Percentiles rank a stretch among this genome's conserved stretches.
Evolutionary conservation across 257 asterid genomes (phyloP).

Genomic region (Verbascum thapsus): DNA sequence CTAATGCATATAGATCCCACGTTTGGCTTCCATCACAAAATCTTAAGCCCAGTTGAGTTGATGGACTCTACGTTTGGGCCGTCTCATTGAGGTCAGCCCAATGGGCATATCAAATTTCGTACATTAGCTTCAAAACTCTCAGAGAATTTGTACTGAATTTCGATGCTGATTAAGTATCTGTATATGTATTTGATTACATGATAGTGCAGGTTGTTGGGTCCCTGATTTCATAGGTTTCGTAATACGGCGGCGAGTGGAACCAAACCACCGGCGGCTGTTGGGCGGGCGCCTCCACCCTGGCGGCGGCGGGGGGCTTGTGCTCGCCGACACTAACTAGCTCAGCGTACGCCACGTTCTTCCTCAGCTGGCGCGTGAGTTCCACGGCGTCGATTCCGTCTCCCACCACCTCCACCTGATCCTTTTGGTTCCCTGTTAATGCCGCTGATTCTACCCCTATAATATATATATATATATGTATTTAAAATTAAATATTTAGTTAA

Average conservation of each 20-base stretch:
- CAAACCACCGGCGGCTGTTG: conserved; percentile 6
- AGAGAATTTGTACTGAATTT: too few species aligned
- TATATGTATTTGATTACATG: conserved; percentile 36
- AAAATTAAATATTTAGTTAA: too few species aligned
- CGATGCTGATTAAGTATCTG: too few species aligned
- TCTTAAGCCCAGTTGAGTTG: too few species aligned
- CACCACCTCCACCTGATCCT: conserved; percentile 48
- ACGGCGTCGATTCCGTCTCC: conserved; percentile 70
- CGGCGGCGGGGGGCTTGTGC: conserved; percentile 27
- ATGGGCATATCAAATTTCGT: too few species aligned
- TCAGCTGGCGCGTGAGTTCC: conserved; percentile 38
- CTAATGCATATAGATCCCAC: too few species aligned
- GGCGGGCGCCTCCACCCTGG: too few species aligned
- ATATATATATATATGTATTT: background rate
- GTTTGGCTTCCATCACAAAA: too few species aligned
- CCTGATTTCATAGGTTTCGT: conserved; percentile 16
- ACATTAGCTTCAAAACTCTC: too few species aligned
- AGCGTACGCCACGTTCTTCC: conserved; percentile 57
- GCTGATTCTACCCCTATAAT: conserved; percentile 49
- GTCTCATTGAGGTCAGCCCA: too few species aligned
- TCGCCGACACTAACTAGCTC: conserved; percentile 51
- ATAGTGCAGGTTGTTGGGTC: conserved; percentile 43
- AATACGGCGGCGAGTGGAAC: background rate
- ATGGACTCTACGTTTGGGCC: too few species aligned
- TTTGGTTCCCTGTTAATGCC: conserved; percentile 43